Evolutionary conservation across 371 early-diverging fungal species (phyloP).

Genomic region (Smittium culicis): DNA sequence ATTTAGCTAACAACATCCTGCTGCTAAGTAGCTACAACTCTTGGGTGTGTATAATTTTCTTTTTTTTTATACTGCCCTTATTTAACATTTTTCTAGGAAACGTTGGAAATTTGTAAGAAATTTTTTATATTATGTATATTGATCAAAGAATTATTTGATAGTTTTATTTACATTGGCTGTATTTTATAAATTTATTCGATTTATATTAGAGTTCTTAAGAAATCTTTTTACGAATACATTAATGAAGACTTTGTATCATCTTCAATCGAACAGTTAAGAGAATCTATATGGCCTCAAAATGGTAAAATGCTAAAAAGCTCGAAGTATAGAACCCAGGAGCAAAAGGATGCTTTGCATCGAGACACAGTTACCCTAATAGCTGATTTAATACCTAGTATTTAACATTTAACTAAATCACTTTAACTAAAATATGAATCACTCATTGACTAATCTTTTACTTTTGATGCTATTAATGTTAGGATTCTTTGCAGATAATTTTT

Average conservation of each 20-base stretch:
- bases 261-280: constrained; percentile 6
- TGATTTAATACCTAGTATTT: constrained; percentile 21
- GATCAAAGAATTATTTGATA: not conserved
- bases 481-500: constrained; percentile 22
- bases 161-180: constrained; percentile 6
- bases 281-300: constrained; percentile 11
- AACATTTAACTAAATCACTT: not conserved
- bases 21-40: constrained; percentile 25
- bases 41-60: constrained; percentile 30
- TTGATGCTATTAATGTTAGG: constrained; percentile 9
- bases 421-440: not conserved
- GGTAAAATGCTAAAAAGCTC: constrained; percentile 18
- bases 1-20: constrained; percentile 17
- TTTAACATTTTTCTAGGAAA: constrained; percentile 26
- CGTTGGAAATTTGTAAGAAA: constrained; percentile 19
- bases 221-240: constrained; percentile 19
- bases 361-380: constrained; percentile 27
- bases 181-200: not conserved
- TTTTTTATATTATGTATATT: not conserved
- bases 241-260: constrained; percentile 22
- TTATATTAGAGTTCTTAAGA: constrained; percentile 18
- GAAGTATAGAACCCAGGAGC: constrained; percentile 28
- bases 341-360: constrained; percentile 19
- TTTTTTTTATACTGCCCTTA: constrained; percentile 30
- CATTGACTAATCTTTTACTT: too few relatives aligned